phyloP scores from a whole-genome alignment of 179 eudicot species.

The Corrigiola litoralis region DNA sequence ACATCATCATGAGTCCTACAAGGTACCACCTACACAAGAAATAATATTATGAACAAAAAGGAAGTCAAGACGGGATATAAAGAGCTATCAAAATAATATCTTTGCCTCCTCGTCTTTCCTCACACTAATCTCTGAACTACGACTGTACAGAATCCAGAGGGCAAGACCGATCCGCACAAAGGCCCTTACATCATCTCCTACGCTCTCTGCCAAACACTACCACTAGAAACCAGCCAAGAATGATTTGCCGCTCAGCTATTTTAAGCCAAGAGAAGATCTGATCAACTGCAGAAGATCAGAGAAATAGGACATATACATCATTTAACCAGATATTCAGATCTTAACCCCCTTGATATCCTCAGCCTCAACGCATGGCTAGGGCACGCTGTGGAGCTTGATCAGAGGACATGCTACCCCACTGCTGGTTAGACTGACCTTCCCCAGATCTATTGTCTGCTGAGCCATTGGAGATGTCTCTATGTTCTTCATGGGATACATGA shows the following conservation, averaged over 20 bases:
- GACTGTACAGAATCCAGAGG: constrained; percentile 29
- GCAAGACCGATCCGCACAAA: constrained; percentile 21
- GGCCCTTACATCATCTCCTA: constrained; percentile 17
- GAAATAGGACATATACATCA: constrained; percentile 15
- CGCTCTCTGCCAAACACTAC: constrained; percentile 13
- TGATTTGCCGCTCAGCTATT: constrained; percentile 61
- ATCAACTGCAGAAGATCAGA: constrained; percentile 29
- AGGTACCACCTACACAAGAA: constrained; percentile 9
- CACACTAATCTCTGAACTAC: constrained; percentile 5
- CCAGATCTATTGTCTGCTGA: constrained; percentile 20
- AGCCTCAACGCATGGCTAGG: constrained; percentile 41
- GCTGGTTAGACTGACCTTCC: constrained; percentile 41
- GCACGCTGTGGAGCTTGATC: constrained; percentile 43
- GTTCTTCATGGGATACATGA: constrained; percentile 20
- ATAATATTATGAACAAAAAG: constrained; percentile 9
- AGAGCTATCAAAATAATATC: constrained; percentile 12
- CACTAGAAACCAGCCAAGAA: constrained; percentile 59
- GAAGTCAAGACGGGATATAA: constrained; percentile 2
- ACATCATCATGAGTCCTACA: not conserved
- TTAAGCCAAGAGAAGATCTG: constrained; percentile 45
- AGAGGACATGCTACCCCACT: constrained; percentile 40
- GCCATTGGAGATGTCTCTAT: constrained; percentile 19
- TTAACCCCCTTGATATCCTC: not conserved
- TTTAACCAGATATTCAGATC: constrained; percentile 9
- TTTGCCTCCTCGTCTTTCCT: constrained; percentile 5